Evolutionary conservation across 257 asterid genomes (phyloP).

Genomic region (Haberlea rhodopensis): DNA sequence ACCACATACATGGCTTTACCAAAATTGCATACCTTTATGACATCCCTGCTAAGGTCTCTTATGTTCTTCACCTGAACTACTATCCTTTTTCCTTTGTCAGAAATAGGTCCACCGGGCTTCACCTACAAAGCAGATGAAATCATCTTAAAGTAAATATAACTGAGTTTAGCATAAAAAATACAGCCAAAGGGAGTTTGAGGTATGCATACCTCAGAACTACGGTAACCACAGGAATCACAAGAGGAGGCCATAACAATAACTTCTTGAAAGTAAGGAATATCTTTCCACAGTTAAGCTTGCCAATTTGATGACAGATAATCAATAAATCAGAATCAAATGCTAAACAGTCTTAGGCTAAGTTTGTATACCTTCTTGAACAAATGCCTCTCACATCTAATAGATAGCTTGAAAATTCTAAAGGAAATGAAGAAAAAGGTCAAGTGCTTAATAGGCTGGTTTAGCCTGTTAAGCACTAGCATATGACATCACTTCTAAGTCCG

Average conservation of each 20-base stretch:
- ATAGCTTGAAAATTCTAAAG: background rate
- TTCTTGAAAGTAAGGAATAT: conserved; percentile 91
- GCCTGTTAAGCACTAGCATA: background rate
- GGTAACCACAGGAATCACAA: conserved; percentile 91
- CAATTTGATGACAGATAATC: conserved; percentile 17
- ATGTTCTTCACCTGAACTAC: conserved; percentile 54
- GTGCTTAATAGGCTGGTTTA: background rate
- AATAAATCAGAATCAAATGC: conserved; percentile 12
- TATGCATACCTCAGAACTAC: conserved; percentile 78
- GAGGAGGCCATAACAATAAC: conserved; percentile 92
- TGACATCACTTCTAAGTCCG: background rate
- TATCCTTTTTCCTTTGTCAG: conserved; percentile 82
- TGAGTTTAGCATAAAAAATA: background rate
- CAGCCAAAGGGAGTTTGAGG: background rate
- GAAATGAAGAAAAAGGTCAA: background rate
- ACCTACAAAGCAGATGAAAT: conserved; percentile 48
- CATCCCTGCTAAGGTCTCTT: conserved; percentile 87
- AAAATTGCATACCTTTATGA: conserved; percentile 65
- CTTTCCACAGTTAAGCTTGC: conserved; percentile 60
- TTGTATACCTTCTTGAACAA: background rate
- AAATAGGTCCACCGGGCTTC: conserved; percentile 84
- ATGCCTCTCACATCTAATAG: background rate
- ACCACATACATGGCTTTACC: too few relatives aligned
- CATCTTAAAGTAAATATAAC: background rate
- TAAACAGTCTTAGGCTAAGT: background rate